Base-by-base conservation (phyloP, 768 basidiomycete species). In the Cystobasidium tubakii region DNA sequence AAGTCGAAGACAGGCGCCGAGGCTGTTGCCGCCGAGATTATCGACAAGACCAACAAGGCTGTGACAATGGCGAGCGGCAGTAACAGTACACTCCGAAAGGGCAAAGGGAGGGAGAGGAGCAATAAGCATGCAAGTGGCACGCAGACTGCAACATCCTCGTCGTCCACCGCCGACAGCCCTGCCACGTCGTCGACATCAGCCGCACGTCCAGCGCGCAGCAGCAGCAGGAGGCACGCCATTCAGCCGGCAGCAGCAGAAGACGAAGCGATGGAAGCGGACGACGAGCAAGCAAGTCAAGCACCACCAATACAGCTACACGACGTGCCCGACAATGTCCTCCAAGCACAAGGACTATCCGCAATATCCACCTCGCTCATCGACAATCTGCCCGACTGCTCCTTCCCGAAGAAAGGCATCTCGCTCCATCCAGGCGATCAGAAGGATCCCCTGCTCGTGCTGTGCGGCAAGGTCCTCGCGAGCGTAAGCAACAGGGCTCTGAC, bases 401-500 rank as follows among this genome's bases (percentile, higher is more conserved):
- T 67, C 34, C 66, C 66, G n/a, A 46, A 50, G 34, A 42, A 27
- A 43, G 66, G 66, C 12, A 31, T 50, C 29, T 27, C 46, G 3
- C 36, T 75, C n/a, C 54, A 72, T 25, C 60, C 54, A 21, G 23
- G 46, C n/a, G 74, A 75, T 62, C 46, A 23, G 7, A 27, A 46
- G 13, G 74, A 75, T 44, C 34, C 73, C 7, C 31, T 72, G 3
- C 60, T 75, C 34, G 25, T 75, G 19, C 34, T 71, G 7, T 62
- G 54, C 60, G 54, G 31, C 23, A 62, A 55, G 25, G 74, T 66
- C 13, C n/a, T 75, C 7, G 74, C 70, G 21, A 31, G 31, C 9
- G 33, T 33, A 44, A 62, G 73, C 71, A 79, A 79, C 53, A 66
- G 79, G 17, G 79, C 79, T 1, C 57, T 79, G 34, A 76, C 76